Evolutionary conservation across 441 rosid species (phyloP), one percentile per base, ranked within the genome.

Genomic region (Isatis lusitanica): DNA sequence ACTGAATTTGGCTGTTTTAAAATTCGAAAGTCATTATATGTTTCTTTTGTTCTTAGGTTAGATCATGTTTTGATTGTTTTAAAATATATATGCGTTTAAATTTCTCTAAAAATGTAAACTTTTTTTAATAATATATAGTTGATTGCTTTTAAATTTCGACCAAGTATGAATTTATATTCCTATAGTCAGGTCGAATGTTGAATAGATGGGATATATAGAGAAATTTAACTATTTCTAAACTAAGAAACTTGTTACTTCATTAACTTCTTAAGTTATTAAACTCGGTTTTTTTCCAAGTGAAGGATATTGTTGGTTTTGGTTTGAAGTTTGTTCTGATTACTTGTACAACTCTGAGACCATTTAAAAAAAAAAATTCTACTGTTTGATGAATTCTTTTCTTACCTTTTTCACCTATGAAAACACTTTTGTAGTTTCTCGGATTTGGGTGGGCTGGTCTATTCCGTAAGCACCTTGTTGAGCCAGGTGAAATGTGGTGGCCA

Each of bases 401-500:
- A 36, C n/a, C 9, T 16, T 26, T 31, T 63, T 60, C 5, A 61
- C 40, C 4, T 40, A 40, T 31, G n/a, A 16, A 65, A 66, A 58
- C 11, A 40, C 36, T 28, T 40, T 31, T 42, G 47, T 39, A 92
- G 97, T 70, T 90, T 21, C 68, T 90, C 38, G 97, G 97, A 26
- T 88, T 85, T 71, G 97, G 94, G 3, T 90, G 94, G 97, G 97
- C 94, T 30, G 94, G 94, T 51, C 36, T 88, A 46, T 90, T 87
- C 83, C 63, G 92, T 43, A 79, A 79, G 66, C 86, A 83, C 65
- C 85, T 90, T 24, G 87, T 90, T 10, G 92, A 90, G 77, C 89
- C 97, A 4, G 87, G 82, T 59, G 92, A 85, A 18, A 88, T 90
- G 92, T 90, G 96, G 96, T 88, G 96, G 96, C 96, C 96, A 0